Base-by-base conservation (phyloP, 257 asterid genomes). In the Mitragyna speciosa region DNA sequence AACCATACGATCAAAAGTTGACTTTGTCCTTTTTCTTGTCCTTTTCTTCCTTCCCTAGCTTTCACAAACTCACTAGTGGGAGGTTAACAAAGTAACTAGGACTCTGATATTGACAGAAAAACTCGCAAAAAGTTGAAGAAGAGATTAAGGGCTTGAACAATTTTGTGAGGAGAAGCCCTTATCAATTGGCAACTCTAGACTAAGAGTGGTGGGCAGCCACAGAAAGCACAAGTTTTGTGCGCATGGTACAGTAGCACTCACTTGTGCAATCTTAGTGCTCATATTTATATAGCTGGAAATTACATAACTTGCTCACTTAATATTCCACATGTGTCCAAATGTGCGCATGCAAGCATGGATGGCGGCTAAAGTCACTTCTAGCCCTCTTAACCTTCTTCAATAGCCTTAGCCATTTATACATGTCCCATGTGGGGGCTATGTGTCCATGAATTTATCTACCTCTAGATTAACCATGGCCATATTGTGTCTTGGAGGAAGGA, bases 171-270 rank as follows among this genome's bases (percentile, higher is more conserved):
- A 66, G 72, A 66, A 66, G 72, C 72, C 26, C 48, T 67, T 6
- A 33, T 66, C 24, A 66, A 66, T 56, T 75, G 56, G 56, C 80
- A 65, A 70, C 36, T 84, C 73, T 75, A 65, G n/a, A 76, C 22
- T 43, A 72, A 31, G 71, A 77, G 84, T 83, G 87, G 88, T 88
- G 93, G 91, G 89, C 84, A 56, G 79, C 90, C 82, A 76, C 89
- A 64, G 24, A 67, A 70, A 59, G 80, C 89, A 82, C 83, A 82
- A 73, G 49, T 72, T 76, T 79, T 83, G 78, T 86, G 91, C 95
- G 97, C 97, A 87, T 90, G 97, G 69, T 84, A 89, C 91, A 90
- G 90, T 86, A 28, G 85, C 95, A 90, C 92, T 89, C 89, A 86
- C 88, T 83, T 76, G 84, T 73, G 78, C 77, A 20, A n/a, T 78